Conservation (phyloP, 257 asterid species). For the Gentiana dahurica region DNA sequence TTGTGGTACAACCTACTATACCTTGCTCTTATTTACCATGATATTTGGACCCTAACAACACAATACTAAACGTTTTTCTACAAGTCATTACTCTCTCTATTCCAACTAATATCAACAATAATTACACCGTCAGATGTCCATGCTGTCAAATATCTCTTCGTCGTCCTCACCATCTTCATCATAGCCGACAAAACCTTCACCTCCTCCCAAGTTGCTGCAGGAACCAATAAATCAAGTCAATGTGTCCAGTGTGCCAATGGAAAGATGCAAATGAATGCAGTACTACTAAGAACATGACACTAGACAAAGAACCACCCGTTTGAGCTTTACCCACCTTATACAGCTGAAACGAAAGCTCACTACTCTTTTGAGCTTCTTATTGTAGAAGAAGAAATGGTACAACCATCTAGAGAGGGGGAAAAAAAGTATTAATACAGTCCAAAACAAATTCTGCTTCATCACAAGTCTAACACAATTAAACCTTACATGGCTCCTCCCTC, state of each 20-base stretch:
- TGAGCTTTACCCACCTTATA: slow-evolving; percentile 42
- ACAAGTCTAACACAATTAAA: not conserved
- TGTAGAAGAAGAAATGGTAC: slow-evolving; percentile 92
- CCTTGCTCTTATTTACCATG: too few species aligned
- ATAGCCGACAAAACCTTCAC: slow-evolving; percentile 28
- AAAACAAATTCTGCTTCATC: too few species aligned
- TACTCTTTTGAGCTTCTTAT: slow-evolving; percentile 76
- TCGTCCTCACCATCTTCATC: slow-evolving; percentile 38
- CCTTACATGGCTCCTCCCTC: slow-evolving; percentile 89
- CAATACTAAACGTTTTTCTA: too few species aligned
- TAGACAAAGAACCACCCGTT: slow-evolving; percentile 5
- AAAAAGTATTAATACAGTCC: not conserved
- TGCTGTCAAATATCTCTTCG: slow-evolving; percentile 65
- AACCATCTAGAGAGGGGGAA: slow-evolving; percentile 57
- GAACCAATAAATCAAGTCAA: slow-evolving; percentile 5
- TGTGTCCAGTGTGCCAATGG: not conserved
- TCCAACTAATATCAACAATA: slow-evolving; percentile 7
- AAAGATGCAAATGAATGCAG: not conserved
- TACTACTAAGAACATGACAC: not conserved
- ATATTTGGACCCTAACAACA: too few species aligned
- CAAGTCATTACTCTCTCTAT: too few species aligned
- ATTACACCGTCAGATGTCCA: slow-evolving; percentile 57
- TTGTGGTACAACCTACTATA: too few species aligned
- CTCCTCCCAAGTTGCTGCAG: slow-evolving; percentile 55
- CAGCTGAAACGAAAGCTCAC: slow-evolving; percentile 91